Conservation (phyloP, 441 rosid species). For the Francoa sonchifolia region DNA sequence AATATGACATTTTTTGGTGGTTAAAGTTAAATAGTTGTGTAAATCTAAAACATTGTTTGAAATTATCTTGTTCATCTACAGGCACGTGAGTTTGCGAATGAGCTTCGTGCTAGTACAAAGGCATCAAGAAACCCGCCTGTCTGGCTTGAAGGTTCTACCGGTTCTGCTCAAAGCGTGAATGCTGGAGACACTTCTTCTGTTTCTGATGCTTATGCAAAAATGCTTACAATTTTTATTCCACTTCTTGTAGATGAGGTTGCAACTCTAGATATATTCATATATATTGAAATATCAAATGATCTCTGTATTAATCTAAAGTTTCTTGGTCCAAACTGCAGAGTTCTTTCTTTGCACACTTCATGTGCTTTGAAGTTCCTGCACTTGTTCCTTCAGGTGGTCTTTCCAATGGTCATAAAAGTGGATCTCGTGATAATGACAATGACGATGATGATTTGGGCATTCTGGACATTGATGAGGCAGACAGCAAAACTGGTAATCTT, state of each 20-base stretch:
- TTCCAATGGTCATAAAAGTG: slow-evolving; percentile 52
- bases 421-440: slow-evolving; percentile 35
- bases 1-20: neutral
- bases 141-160: slow-evolving; percentile 92
- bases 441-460: slow-evolving; percentile 88
- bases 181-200: slow-evolving; percentile 77
- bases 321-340: slow-evolving; percentile 51
- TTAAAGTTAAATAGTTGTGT: too few relatives aligned
- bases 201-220: slow-evolving; percentile 95
- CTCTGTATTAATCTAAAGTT: slow-evolving; percentile 10
- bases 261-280: slow-evolving; percentile 13
- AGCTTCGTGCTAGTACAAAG: slow-evolving; percentile 99
- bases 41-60: too few relatives aligned
- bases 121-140: slow-evolving; percentile 89
- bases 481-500: slow-evolving; percentile 52
- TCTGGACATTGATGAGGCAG: slow-evolving; percentile 92
- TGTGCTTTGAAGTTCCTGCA: slow-evolving; percentile 98
- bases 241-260: slow-evolving; percentile 95
- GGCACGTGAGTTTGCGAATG: slow-evolving; percentile 99
- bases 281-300: slow-evolving; percentile 6
- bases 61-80: slow-evolving; percentile 21
- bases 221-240: slow-evolving; percentile 97
- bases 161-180: slow-evolving; percentile 63
- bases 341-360: slow-evolving; percentile 95
- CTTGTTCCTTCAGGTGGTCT: slow-evolving; percentile 83